These are phyloP conservation scores for Tricholomella constricta DNA, from an alignment of 768 basidiomycete genomes.

Conservation along the genomic window DNA sequence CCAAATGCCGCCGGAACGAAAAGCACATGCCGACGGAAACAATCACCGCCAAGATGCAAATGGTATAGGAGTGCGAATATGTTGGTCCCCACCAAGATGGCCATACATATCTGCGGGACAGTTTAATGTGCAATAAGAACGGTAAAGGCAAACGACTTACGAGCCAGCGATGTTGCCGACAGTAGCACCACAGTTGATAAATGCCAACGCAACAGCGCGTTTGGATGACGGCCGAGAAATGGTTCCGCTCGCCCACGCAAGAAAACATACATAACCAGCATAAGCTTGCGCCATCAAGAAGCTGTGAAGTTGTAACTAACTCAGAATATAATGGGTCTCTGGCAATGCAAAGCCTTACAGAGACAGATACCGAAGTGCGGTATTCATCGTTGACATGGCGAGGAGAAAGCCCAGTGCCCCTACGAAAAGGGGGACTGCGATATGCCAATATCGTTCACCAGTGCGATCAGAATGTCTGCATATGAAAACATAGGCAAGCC, in stretches of 20 bases:
- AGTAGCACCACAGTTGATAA: slow-evolving; percentile 80
- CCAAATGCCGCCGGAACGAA: slow-evolving; percentile 46
- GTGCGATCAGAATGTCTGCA: slow-evolving; percentile 73
- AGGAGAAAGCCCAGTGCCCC: slow-evolving; percentile 78
- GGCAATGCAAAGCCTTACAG: slow-evolving; percentile 43
- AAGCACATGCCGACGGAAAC: slow-evolving; percentile 54
- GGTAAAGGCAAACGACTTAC: slow-evolving; percentile 43
- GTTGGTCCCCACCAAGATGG: slow-evolving; percentile 66
- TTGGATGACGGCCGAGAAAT: slow-evolving; percentile 80
- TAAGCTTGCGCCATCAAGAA: slow-evolving; percentile 83
- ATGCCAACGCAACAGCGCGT: slow-evolving; percentile 78
- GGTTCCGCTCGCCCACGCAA: slow-evolving; percentile 50
- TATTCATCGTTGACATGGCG: slow-evolving; percentile 70
- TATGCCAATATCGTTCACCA: slow-evolving; percentile 78
- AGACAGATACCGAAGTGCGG: slow-evolving; percentile 67
- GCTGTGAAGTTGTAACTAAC: slow-evolving; percentile 26
- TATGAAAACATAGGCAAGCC: slow-evolving; percentile 1
- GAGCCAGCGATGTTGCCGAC: slow-evolving; percentile 85
- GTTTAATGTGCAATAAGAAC: slow-evolving; percentile 3
- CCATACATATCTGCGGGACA: slow-evolving; percentile 59
- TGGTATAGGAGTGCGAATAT: slow-evolving; percentile 68
- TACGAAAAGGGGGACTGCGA: slow-evolving; percentile 51
- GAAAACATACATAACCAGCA: slow-evolving; percentile 66
- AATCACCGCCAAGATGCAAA: slow-evolving; percentile 66
- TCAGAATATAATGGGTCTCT: neutral